Conservation (phyloP, 495 filamentous ascomycete genomes). For the Aspergillus sclerotiicarbonarius region DNA sequence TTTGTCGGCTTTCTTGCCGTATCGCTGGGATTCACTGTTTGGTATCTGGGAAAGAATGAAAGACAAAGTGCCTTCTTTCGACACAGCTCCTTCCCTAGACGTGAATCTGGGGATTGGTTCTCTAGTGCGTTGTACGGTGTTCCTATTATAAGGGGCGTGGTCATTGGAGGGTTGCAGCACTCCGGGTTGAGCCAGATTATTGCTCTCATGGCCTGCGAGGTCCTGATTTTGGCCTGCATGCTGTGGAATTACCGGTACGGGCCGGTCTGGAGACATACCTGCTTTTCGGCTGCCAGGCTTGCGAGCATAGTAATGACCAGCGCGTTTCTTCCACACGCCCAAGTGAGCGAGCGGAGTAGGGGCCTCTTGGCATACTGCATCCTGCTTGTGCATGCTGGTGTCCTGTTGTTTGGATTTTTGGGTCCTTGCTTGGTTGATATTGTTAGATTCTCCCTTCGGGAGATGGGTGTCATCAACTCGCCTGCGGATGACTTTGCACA, state of each 20-base stretch:
- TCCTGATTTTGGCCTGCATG: conserved; percentile 5
- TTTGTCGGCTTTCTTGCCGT: conserved; percentile 2
- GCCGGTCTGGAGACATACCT: background rate
- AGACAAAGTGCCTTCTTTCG: conserved; percentile 8
- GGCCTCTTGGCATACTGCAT: conserved; percentile 13
- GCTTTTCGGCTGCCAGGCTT: conserved; percentile 5
- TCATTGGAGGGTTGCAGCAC: conserved; percentile 11
- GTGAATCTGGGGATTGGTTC: conserved; percentile 1
- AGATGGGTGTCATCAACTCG: background rate
- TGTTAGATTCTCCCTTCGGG: background rate
- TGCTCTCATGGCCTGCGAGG: conserved; percentile 9
- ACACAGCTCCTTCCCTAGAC: conserved; percentile 2
- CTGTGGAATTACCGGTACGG: background rate
- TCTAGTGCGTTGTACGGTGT: conserved; percentile 12
- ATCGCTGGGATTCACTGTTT: conserved; percentile 1
- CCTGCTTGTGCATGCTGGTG: conserved; percentile 4
- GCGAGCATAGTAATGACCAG: conserved; percentile 8
- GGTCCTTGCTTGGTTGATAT: background rate
- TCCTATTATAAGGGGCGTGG: conserved; percentile 15
- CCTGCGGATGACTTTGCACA: background rate
- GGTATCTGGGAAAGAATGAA: conserved; percentile 1
- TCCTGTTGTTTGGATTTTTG: conserved; percentile 5
- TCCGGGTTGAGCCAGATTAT: conserved; percentile 14
- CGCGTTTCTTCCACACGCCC: conserved; percentile 7
- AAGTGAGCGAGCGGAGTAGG: conserved; percentile 5